A percentile compares a stretch with the other conserved stretches of the same genome.
phyloP scores from a whole-genome alignment of 129 eudicot species.

The Scalesia atractyloides region DNA sequence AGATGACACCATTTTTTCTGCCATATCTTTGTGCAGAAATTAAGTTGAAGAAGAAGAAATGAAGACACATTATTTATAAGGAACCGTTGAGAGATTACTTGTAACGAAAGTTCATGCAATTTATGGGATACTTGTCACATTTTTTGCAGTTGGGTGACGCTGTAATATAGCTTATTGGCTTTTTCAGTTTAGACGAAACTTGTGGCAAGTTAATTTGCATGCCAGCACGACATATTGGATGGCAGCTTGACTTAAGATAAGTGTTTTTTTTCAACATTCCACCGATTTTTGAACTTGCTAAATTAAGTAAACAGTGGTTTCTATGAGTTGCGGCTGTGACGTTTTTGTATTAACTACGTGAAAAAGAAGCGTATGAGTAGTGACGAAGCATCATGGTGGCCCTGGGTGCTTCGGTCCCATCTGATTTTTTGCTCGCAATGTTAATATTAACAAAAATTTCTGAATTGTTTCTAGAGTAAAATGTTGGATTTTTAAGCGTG shows the following conservation, averaged over 20 bases:
- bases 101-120: constrained; percentile 1
- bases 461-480: too few relatives aligned
- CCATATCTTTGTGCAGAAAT: not conserved
- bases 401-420: too few relatives aligned
- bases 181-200: constrained; percentile 26
- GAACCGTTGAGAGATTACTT: constrained; percentile 13
- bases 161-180: constrained; percentile 20
- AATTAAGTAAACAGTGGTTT: too few relatives aligned
- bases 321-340: too few relatives aligned
- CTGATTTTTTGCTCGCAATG: too few relatives aligned
- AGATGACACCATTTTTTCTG: not conserved
- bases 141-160: not conserved
- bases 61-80: constrained; percentile 6
- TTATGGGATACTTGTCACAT: too few relatives aligned
- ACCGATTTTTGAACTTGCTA: not conserved
- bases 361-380: too few relatives aligned
- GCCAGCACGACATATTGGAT: constrained; percentile 20
- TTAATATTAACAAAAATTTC: too few relatives aligned
- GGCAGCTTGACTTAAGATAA: constrained; percentile 1
- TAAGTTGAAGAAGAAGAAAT: not conserved
- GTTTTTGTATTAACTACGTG: too few relatives aligned
- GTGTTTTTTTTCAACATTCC: not conserved
- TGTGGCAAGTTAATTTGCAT: constrained; percentile 29
- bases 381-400: too few relatives aligned
- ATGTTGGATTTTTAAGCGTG: too few relatives aligned